Evolutionary conservation across 2,329 filamentous ascomycete genomes (phyloP).

Genomic region (Pseudogymnoascus destructans): DNA sequence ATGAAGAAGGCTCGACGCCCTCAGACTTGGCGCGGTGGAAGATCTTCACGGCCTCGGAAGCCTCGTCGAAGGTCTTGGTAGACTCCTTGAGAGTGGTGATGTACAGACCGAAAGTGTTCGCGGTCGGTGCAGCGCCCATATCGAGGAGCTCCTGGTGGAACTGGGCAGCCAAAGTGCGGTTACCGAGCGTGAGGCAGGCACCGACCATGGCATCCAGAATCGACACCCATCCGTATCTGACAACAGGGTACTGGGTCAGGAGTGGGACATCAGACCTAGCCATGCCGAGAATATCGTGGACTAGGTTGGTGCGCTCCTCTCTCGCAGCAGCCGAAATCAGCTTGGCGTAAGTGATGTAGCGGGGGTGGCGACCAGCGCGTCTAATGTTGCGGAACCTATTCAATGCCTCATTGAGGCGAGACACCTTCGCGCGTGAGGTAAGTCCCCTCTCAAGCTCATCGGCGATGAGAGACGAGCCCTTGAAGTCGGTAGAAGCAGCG

Average conservation of each 20-base stretch:
- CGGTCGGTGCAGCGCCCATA: constrained; percentile 82
- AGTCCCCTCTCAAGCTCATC: constrained; percentile 75
- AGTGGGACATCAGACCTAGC: constrained; percentile 81
- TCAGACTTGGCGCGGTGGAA: constrained; percentile 89
- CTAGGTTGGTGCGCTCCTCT: constrained; percentile 66
- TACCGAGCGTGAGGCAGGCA: constrained; percentile 71
- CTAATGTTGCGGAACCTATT: constrained; percentile 85
- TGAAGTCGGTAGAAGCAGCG: constrained; percentile 79
- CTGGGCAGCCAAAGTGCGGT: constrained; percentile 66
- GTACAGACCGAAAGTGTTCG: constrained; percentile 96
- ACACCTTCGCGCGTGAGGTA: constrained; percentile 47
- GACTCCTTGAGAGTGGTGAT: constrained; percentile 98
- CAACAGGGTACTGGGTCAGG: constrained; percentile 68
- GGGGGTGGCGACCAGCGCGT: constrained; percentile 75
- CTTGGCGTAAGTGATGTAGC: constrained; percentile 95
- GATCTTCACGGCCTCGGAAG: constrained; percentile 91
- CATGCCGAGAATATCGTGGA: constrained; percentile 78
- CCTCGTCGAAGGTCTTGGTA: constrained; percentile 94
- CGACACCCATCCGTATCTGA: constrained; percentile 90
- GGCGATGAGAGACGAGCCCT: constrained; percentile 79
- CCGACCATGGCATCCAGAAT: constrained; percentile 96
- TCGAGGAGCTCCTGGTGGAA: constrained; percentile 86
- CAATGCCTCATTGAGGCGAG: constrained; percentile 67
- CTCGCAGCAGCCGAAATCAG: constrained; percentile 83
- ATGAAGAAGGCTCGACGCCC: constrained; percentile 89